Base-by-base conservation (phyloP, 805 yeast species). In the Candida taoyuanica region DNA sequence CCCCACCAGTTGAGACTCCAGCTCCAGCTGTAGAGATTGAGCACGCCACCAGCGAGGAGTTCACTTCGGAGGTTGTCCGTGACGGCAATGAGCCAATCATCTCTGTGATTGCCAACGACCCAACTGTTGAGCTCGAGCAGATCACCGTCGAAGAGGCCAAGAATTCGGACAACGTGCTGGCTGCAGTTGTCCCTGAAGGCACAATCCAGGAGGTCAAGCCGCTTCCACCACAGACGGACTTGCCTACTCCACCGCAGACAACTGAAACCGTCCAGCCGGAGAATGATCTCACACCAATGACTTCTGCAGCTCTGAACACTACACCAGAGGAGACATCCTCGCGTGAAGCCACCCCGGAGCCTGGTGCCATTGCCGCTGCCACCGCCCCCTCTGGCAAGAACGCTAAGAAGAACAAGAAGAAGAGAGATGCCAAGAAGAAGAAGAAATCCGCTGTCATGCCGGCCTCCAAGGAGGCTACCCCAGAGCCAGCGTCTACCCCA, bases 181-280 rank as follows among this genome's bases (percentile, higher is more conserved):
- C 46, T 14, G 39, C 44, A 7, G 46, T 42, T 32, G 35, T 42
- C 26, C 39, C 43, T 8, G 39, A 39, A 9, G 18, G 16, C 26
- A 34, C 46, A 7, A 24, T 33, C 18, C 37, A 43, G 31, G 36
- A 39, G 14, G 48, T 40, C n/a, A 28, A 39, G 16, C 36, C 29
- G 38, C 39, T 2, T 31, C 43, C 20, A 14, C 42, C 9, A 29
- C 37, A 30, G 33, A 30, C 41, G 17, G 17, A 6, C 15, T 31
- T 49, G 16, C 50, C 47, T 34, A 53, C 55, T 14, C 53, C 58
- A 29, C 55, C 58, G 8, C 35, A 19, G 4, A 50, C 57, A 9
- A 30, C 49, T 17, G 47, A 33, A 13, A 46, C 41, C 16, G 42
- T 26, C 7, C 17, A 30, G 27, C 24, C 24, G 20, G 7, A 25